Evolutionary conservation across 768 basidiomycete species (phyloP).

Genomic region (Kwoniella pini): DNA sequence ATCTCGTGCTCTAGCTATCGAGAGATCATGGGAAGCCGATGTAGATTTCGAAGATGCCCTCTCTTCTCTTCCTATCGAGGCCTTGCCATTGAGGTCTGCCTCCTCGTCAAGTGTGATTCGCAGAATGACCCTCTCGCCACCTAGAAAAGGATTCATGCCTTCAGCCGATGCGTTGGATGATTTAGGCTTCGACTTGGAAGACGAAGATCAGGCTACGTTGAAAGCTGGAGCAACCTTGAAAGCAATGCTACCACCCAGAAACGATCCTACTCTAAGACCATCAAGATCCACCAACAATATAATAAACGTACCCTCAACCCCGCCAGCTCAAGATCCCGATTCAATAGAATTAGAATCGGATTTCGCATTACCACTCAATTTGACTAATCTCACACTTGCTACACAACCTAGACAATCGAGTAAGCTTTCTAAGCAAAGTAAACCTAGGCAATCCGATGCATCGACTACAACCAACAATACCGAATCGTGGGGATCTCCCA

Average conservation of each 20-base stretch:
- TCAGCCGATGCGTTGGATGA: slow-evolving; percentile 36
- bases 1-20: slow-evolving; percentile 27
- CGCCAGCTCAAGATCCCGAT: slow-evolving; percentile 17
- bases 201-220: slow-evolving; percentile 40
- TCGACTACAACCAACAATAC: slow-evolving; percentile 25
- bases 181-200: slow-evolving; percentile 26
- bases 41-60: slow-evolving; percentile 31
- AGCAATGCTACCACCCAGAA: slow-evolving; percentile 39
- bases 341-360: slow-evolving; percentile 36
- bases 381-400: slow-evolving; percentile 47
- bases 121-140: slow-evolving; percentile 25
- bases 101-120: not conserved
- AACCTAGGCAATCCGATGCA: slow-evolving; percentile 22
- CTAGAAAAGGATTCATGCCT: slow-evolving; percentile 13
- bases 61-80: not conserved
- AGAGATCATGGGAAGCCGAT: slow-evolving; percentile 35
- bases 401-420: slow-evolving; percentile 17
- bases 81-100: not conserved
- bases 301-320: not conserved
- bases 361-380: slow-evolving; percentile 46
- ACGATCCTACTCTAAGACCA: not conserved
- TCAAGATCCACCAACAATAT: not conserved
- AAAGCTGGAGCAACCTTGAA: slow-evolving; percentile 52
- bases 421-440: not conserved
- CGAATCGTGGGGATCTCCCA: slow-evolving; percentile 39